phyloP scores from a whole-genome alignment of 192 early-diverging fungal species.

The Bifiguratus adelaidae region DNA sequence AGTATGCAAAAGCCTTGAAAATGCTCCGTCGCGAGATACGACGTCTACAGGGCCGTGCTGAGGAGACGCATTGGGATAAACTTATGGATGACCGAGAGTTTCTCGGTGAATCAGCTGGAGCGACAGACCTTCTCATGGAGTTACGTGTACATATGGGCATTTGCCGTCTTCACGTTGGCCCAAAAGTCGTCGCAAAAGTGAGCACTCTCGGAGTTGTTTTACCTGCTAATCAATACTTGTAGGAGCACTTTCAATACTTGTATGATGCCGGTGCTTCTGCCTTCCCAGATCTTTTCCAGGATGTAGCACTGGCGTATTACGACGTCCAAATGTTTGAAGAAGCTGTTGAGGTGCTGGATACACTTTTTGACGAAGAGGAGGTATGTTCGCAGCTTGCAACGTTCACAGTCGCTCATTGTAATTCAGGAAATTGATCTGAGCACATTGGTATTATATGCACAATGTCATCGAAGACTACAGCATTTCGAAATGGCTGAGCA shows the following conservation, averaged over 20 bases:
- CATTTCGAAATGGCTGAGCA: constrained; percentile 46
- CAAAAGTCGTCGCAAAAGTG: constrained; percentile 58
- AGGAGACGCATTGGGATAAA: constrained; percentile 53
- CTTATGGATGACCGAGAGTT: constrained; percentile 52
- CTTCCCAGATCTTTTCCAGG: constrained; percentile 61
- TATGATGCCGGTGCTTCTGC: constrained; percentile 31
- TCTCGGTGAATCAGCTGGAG: constrained; percentile 25
- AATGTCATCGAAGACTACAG: constrained; percentile 53
- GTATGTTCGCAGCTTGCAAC: no score
- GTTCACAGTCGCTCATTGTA: no score
- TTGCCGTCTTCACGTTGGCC: constrained; percentile 59
- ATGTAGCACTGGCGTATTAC: constrained; percentile 67
- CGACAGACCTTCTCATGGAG: constrained; percentile 60
- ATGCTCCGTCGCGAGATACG: constrained; percentile 63
- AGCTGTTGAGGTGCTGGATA: constrained; percentile 51
- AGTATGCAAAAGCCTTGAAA: constrained; percentile 61
- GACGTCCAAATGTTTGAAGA: constrained; percentile 43
- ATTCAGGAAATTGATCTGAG: constrained; percentile 19
- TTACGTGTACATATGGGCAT: constrained; percentile 80
- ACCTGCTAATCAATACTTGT: constrained; percentile 3
- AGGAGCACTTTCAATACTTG: constrained; percentile 59
- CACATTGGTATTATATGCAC: constrained; percentile 37
- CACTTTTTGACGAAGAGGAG: constrained; percentile 28
- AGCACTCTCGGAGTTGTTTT: constrained; percentile 2
- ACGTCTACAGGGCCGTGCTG: constrained; percentile 55